phyloP scores from a whole-genome alignment of 495 filamentous ascomycete genomes.

The Cryomyces minteri region DNA sequence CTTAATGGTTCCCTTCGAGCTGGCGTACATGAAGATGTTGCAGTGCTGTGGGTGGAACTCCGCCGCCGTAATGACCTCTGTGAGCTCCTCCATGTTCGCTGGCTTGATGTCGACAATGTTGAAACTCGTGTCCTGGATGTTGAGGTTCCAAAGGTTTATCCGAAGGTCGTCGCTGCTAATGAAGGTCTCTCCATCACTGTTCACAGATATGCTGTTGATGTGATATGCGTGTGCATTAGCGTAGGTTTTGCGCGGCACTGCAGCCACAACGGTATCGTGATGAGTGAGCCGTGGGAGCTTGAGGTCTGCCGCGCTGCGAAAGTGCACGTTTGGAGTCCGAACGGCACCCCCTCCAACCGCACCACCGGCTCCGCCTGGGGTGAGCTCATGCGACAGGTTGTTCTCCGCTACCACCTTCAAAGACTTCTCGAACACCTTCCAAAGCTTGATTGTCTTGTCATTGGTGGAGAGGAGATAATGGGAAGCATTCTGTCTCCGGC shows the following conservation, averaged over 20 bases:
- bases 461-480: slow-evolving; percentile 98
- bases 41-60: slow-evolving; percentile 96
- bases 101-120: slow-evolving; percentile 99
- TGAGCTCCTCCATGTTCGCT: slow-evolving; percentile 98
- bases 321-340: slow-evolving; percentile 48
- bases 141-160: slow-evolving; percentile 97
- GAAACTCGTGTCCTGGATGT: slow-evolving; percentile 99
- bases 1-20: slow-evolving; percentile 98
- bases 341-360: slow-evolving; percentile 57
- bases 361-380: slow-evolving; percentile 45
- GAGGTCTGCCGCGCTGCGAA: slow-evolving; percentile 62
- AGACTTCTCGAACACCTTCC: slow-evolving; percentile 99
- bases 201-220: slow-evolving; percentile 99
- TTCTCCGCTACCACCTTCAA: slow-evolving; percentile 98
- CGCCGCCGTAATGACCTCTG: slow-evolving; percentile 94
- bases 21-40: slow-evolving; percentile 99
- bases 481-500: slow-evolving; percentile 88
- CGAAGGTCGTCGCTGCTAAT: slow-evolving; percentile 95
- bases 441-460: slow-evolving; percentile 99
- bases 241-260: slow-evolving; percentile 87
- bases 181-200: slow-evolving; percentile 98
- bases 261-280: slow-evolving; percentile 95
- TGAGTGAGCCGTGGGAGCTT: slow-evolving; percentile 93
- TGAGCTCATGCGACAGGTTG: slow-evolving; percentile 89
- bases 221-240: slow-evolving; percentile 98